Conservation (phyloP, 2,329 filamentous ascomycete genomes). For the Colletotrichum nymphaeae region DNA sequence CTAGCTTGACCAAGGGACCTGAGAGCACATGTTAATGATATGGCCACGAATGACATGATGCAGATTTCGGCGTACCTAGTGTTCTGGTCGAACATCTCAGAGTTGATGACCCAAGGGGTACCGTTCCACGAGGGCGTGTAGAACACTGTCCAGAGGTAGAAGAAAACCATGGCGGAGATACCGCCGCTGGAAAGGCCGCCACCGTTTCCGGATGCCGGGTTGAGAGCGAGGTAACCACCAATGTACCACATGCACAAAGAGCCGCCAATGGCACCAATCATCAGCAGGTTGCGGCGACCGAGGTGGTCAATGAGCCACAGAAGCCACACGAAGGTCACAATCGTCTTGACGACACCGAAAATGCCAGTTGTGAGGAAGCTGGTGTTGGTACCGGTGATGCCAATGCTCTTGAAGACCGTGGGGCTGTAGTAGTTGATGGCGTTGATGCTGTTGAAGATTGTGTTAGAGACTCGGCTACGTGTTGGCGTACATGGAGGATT, state of each 20-base stretch:
- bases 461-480: neutral
- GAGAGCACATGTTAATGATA: conserved; percentile 53
- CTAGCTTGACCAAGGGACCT: conserved; percentile 75
- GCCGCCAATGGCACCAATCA: conserved; percentile 70
- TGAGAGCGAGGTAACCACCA: conserved; percentile 64
- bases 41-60: neutral
- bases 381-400: conserved; percentile 57
- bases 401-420: conserved; percentile 71
- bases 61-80: conserved; percentile 17
- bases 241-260: conserved; percentile 71
- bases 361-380: conserved; percentile 74
- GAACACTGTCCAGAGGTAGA: conserved; percentile 77
- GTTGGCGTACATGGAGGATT: neutral
- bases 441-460: conserved; percentile 69
- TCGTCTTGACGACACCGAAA: conserved; percentile 81
- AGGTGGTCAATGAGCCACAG: conserved; percentile 74
- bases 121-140: conserved; percentile 79
- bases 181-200: conserved; percentile 55
- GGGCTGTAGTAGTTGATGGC: conserved; percentile 83
- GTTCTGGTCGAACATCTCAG: conserved; percentile 80
- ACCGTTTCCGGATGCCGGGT: conserved; percentile 41
- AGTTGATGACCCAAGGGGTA: conserved; percentile 81
- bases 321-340: conserved; percentile 76
- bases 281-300: conserved; percentile 67
- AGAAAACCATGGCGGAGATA: conserved; percentile 74